A percentile compares a stretch with the other conserved stretches of the same genome.
Conservation (phyloP, 257 asterid species). For the Solanum etuberosum region DNA sequence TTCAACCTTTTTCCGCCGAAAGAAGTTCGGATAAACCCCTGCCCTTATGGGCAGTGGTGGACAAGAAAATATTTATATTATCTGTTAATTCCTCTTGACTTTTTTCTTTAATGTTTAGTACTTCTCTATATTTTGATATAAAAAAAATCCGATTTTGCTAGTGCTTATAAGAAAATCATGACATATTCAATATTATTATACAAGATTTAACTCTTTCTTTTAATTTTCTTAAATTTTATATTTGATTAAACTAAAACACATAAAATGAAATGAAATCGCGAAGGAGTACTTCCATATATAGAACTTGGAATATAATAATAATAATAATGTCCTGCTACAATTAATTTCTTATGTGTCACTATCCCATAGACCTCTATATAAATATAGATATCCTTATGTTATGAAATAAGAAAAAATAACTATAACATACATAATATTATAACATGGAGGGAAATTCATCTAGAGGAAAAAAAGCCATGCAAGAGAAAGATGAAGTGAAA, state of each 20-base stretch:
- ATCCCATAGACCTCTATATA: neutral
- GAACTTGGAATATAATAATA: neutral
- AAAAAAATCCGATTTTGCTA: neutral
- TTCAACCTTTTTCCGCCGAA: no score
- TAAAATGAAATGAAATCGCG: neutral
- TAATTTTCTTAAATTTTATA: neutral
- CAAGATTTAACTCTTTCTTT: no score
- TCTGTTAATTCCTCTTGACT: neutral
- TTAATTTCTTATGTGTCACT: neutral
- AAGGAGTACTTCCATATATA: neutral
- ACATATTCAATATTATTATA: neutral
- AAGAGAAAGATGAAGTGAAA: constrained; percentile 27
- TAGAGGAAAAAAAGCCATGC: constrained; percentile 36
- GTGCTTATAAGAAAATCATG: neutral
- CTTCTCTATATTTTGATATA: neutral
- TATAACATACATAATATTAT: neutral
- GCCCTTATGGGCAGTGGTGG: neutral
- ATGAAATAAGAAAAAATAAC: neutral
- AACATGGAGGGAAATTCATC: constrained; percentile 35
- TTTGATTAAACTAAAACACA: neutral
- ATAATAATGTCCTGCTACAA: neutral
- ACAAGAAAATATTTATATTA: no score
- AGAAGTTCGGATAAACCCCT: fast-evolving
- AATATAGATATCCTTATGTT: neutral
- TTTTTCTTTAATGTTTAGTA: neutral